A percentile compares a stretch with the other conserved stretches of the same genome.
Evolutionary conservation across 257 asterid species (phyloP).

Genomic region (Anisodus acutangulus): DNA sequence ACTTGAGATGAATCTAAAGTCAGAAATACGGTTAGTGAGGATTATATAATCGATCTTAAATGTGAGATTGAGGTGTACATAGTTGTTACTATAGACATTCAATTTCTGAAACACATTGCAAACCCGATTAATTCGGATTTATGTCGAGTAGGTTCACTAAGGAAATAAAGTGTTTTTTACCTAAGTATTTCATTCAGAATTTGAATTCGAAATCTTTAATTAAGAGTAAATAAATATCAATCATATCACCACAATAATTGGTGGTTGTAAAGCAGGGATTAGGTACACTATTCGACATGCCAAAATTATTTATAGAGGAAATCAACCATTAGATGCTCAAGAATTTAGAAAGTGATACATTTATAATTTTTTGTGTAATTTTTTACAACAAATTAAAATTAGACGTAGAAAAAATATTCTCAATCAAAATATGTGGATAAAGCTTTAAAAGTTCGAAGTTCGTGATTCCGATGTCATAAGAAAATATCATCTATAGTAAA

Average conservation of each 20-base stretch:
- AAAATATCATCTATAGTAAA: too few species aligned
- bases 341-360: too few species aligned
- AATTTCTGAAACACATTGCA: not conserved
- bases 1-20: not conserved
- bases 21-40: not conserved
- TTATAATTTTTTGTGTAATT: too few species aligned
- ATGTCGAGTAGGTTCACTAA: not conserved
- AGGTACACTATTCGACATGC: not conserved
- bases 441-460: too few species aligned
- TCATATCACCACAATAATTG: not conserved
- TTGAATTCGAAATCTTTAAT: not conserved
- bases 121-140: not conserved
- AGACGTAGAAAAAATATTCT: too few species aligned
- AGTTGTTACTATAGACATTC: not conserved
- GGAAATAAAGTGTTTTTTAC: not conserved
- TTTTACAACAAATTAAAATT: not conserved
- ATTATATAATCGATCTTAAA: not conserved
- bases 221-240: not conserved
- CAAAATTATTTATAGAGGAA: not conserved
- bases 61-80: not conserved
- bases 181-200: rapidly evolving
- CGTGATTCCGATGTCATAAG: too few species aligned
- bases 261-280: not conserved
- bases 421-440: too few species aligned
- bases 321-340: not conserved